Evolutionary conservation across 305 asterid genomes (phyloP).

Genomic region (Fraxinus platypoda): DNA sequence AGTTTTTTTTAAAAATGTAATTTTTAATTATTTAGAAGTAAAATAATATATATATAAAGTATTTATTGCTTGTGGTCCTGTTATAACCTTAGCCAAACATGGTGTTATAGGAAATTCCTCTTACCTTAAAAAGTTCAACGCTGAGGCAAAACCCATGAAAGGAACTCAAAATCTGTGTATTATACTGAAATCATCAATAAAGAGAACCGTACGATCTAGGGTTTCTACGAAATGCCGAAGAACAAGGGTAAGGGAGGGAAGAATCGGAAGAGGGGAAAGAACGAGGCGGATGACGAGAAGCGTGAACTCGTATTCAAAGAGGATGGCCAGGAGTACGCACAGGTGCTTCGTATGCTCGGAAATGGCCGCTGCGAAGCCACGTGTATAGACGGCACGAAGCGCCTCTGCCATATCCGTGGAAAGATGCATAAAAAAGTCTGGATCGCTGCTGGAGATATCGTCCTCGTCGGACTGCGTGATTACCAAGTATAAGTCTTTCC

Average conservation of each 20-base stretch:
- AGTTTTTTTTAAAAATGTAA: background rate
- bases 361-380: constrained; percentile 87
- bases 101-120: background rate
- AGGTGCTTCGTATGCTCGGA: constrained; percentile 86
- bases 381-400: constrained; percentile 81
- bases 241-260: constrained; percentile 98
- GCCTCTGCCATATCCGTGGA: constrained; percentile 89
- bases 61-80: background rate
- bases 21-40: too few relatives aligned
- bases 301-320: constrained; percentile 89
- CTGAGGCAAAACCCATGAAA: background rate
- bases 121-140: constrained; percentile 7
- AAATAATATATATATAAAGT: too few relatives aligned
- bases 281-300: constrained; percentile 93
- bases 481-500: constrained; percentile 53
- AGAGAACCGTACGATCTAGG: constrained; percentile 42
- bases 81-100: background rate
- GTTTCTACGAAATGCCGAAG: constrained; percentile 74
- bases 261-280: constrained; percentile 95
- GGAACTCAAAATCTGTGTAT: background rate
- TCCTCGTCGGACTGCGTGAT: constrained; percentile 95
- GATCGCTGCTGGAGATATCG: constrained; percentile 94
- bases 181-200: background rate
- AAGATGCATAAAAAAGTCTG: constrained; percentile 98
- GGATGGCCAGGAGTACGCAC: constrained; percentile 93